Base-by-base conservation (phyloP, 805 yeast genomes). In the Myxozyma vanderwaltii region DNA sequence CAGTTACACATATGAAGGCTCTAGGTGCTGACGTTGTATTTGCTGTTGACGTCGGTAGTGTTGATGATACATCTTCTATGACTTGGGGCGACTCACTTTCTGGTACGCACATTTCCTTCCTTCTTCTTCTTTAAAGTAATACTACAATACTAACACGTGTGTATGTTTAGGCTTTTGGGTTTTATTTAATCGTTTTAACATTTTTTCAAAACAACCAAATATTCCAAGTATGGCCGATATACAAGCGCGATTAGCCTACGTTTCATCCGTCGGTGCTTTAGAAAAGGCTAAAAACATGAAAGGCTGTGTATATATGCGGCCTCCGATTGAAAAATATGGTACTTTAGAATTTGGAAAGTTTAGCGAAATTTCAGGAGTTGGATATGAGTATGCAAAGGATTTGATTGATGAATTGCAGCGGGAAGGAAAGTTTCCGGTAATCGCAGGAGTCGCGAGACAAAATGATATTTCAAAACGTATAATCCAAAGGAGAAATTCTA, bases 41-140 rank as follows among this genome's bases (percentile, higher is more conserved):
- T 70, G 98, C 99, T 0, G 91, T 91, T 15, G 99, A 92, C 73
- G 99, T 92, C 39, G 99, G 99, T 0, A 88, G 97, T 1, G 88
- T 86, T 3, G 98, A 94, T 71, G 98, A 91, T 68, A 80, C 92
- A 51, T 85, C 96, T 0, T 92, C 94, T 4, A 84, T 89, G 91
- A 78, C 79, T 44, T 94, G 90, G 72, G 98, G 99, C 1, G 98
- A 92, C 70, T 86, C 97, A 0, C 76, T 94, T 51, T 88, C 94
- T 59, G 68, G 66, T 44, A 43, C 6, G 46, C 19, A 10, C 5
- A 10, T 12, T n/a, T n/a, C n/a, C n/a, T n/a, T n/a, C n/a, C n/a
- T n/a, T n/a, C n/a, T n/a, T n/a, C n/a, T n/a, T n/a, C n/a, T n/a
- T n/a, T n/a, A n/a, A n/a, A n/a, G n/a, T n/a, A n/a, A n/a, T n/a